Evolutionary conservation across 2,329 filamentous ascomycete genomes (phyloP).

Genomic region (Fusarium sp.): DNA sequence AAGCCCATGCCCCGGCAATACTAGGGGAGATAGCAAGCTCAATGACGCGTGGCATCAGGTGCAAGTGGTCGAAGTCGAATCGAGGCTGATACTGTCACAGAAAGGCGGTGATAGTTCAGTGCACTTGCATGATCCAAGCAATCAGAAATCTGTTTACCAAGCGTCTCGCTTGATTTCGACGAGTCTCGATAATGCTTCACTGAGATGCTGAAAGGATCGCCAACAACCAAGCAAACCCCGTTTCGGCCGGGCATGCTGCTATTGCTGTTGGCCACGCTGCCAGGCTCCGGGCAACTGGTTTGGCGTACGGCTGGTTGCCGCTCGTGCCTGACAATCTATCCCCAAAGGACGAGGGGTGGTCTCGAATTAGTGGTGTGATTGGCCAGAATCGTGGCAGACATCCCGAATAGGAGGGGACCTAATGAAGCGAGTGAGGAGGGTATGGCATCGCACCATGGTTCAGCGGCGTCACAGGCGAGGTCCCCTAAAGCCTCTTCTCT

Average conservation of each 20-base stretch:
- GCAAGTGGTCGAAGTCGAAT: constrained; percentile 6
- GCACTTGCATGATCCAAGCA: constrained; percentile 19
- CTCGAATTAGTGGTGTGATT: constrained; percentile 4
- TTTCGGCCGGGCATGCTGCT: constrained; percentile 27
- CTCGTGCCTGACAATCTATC: constrained; percentile 44
- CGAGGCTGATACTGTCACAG: constrained; percentile 8
- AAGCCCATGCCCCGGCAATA: background rate
- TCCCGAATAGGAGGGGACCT: constrained; percentile 11
- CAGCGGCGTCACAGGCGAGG: constrained; percentile 32
- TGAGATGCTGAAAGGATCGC: constrained; percentile 2
- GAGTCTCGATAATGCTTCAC: constrained; percentile 12
- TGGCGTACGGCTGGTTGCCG: constrained; percentile 36
- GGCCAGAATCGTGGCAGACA: background rate
- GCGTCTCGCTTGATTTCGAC: background rate
- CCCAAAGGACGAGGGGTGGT: constrained; percentile 24
- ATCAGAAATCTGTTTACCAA: background rate
- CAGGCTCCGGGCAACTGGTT: constrained; percentile 39
- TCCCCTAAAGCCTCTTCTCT: constrained; percentile 22
- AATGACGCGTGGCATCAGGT: constrained; percentile 14
- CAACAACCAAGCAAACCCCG: constrained; percentile 24
- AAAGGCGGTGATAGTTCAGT: constrained; percentile 29
- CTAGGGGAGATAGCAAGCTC: background rate
- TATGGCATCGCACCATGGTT: constrained; percentile 29
- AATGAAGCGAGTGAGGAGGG: constrained; percentile 31
- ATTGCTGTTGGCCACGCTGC: constrained; percentile 23